Evolutionary conservation across 148 eudicot genomes (phyloP).

Genomic region (Camellia lanceoleosa): DNA sequence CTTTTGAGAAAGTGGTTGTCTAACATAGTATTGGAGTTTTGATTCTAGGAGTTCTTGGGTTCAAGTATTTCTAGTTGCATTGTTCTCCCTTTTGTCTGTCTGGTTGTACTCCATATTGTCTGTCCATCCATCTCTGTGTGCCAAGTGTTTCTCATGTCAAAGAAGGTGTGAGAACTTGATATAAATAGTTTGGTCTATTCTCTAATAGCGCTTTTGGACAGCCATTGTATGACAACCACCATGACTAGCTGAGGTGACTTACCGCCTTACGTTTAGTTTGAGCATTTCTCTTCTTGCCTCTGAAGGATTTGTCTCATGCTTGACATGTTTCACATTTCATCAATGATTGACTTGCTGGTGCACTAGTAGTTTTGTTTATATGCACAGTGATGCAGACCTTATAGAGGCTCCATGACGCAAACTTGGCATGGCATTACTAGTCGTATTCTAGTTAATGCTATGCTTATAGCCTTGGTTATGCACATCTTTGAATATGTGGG

Average conservation of each 20-base stretch:
- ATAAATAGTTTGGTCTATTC: not conserved
- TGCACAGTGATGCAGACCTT: not conserved
- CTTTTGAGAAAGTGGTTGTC: not conserved
- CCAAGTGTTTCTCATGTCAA: not conserved
- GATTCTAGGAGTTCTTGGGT: not conserved
- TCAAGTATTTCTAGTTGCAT: constrained; percentile 1
- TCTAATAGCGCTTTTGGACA: not conserved
- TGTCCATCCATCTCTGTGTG: not conserved
- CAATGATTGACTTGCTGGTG: too few relatives aligned
- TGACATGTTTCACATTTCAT: too few relatives aligned
- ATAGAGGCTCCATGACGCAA: too few relatives aligned
- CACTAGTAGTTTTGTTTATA: too few relatives aligned
- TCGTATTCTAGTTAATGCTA: too few relatives aligned
- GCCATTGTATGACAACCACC: not conserved
- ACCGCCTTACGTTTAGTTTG: not conserved
- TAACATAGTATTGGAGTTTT: not conserved
- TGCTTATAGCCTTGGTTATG: too few relatives aligned
- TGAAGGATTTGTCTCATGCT: too few relatives aligned
- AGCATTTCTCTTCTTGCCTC: not conserved
- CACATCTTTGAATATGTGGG: too few relatives aligned
- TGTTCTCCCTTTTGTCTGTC: not conserved
- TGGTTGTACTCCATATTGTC: too few relatives aligned
- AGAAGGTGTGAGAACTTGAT: not conserved
- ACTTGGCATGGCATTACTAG: too few relatives aligned
- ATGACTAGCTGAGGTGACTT: not conserved